phyloP scores from a whole-genome alignment of 805 yeast genomes.

The Dipodascopsis uninucleata region DNA sequence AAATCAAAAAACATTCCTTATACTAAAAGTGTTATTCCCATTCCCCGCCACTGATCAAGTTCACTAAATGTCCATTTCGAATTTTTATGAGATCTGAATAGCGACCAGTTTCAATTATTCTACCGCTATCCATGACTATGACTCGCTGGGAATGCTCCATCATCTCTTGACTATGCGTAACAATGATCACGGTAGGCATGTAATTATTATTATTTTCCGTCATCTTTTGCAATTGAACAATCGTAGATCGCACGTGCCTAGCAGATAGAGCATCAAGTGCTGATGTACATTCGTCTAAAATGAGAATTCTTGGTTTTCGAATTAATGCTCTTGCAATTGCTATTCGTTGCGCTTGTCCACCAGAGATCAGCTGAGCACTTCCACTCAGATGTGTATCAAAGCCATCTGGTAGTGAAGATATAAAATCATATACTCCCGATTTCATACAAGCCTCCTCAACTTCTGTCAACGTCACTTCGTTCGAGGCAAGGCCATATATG shows the following conservation, averaged over 20 bases:
- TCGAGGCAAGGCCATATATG: slow-evolving; percentile 48
- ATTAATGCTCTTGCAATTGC: slow-evolving; percentile 80
- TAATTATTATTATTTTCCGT: neutral
- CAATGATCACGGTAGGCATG: slow-evolving; percentile 46
- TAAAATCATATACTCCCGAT: slow-evolving; percentile 54
- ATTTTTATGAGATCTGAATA: slow-evolving; percentile 12
- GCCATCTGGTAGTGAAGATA: slow-evolving; percentile 53
- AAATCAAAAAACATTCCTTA: too few species aligned
- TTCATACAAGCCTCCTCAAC: slow-evolving; percentile 42
- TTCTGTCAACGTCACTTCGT: slow-evolving; percentile 15
- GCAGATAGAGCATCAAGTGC: slow-evolving; percentile 71
- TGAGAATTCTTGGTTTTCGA: slow-evolving; percentile 57
- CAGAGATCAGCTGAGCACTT: slow-evolving; percentile 55
- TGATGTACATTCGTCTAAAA: slow-evolving; percentile 86
- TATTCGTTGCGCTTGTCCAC: slow-evolving; percentile 86
- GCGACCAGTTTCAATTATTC: slow-evolving; percentile 17
- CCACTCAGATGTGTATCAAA: slow-evolving; percentile 58
- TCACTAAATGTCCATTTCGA: slow-evolving; percentile 1
- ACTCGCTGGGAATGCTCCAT: slow-evolving; percentile 55
- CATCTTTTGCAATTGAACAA: slow-evolving; percentile 38
- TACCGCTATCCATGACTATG: slow-evolving; percentile 32
- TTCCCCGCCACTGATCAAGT: slow-evolving; percentile 5
- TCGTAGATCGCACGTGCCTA: slow-evolving; percentile 46
- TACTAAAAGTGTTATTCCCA: slow-evolving; percentile 4
- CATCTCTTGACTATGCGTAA: slow-evolving; percentile 72